Base-by-base conservation (phyloP, 2,329 filamentous ascomycete species). In the Exophiala sp. region DNA sequence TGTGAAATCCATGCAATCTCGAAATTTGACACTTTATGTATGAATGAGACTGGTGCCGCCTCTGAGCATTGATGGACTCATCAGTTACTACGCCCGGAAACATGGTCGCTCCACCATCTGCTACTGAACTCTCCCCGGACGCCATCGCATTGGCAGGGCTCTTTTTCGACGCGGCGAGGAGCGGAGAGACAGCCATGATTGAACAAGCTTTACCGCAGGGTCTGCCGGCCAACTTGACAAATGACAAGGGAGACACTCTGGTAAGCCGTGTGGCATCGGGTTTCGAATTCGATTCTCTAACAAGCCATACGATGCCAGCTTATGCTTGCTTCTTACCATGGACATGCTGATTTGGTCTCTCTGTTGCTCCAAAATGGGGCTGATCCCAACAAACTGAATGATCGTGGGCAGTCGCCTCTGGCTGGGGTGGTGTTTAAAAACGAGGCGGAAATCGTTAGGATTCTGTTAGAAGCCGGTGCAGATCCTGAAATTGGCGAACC, bases 361-460 rank as follows among this genome's bases (percentile, higher is more conserved):
- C 70, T 84, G 51, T 73, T 88, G 9, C 65, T 87, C 1, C 69
- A 77, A 22, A 72, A 80, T 51, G 81, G 81, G 1, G 82, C 82
- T 1, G 81, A 87, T 60, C 75, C 82, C 0, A 86, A 88, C 64
- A 71, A 76, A 1, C 62, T 86, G 22, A 88, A 88, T 55, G 83
- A 83, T 53, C 68, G 78, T 38, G 80, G 80, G 0, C 85, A 88
- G 66, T 85, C 81, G 55, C 80, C 81, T 0, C 70, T 88, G 2
- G 83, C 83, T 0, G 84, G 85, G 0, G 83, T 83, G 0, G 80
- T 88, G 7, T 88, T 88, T 65, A 88, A 88, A 66, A 79, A 79
- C 9, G 81, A 84, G 61, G 75, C 78, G 47, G 77, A 76, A 2
- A 79, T 87, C 2, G 75, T 87, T 8, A 77, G 78, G 63, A 75